phyloP scores from a whole-genome alignment of 768 basidiomycete genomes.

The Epithele typhae region DNA sequence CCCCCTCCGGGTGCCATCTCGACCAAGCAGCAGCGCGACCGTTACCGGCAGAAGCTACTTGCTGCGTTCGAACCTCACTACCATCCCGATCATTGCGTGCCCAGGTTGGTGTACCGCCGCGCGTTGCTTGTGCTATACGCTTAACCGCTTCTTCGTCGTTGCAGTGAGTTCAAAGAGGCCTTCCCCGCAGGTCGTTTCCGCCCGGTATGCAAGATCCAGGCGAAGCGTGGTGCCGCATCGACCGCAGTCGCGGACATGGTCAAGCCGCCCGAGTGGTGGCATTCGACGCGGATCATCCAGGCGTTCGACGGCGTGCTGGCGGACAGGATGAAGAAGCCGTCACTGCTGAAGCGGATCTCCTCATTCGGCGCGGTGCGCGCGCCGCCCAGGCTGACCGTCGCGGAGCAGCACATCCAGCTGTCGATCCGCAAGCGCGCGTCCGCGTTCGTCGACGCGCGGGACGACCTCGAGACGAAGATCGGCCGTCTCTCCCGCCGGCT shows the following conservation, averaged over 20 bases:
- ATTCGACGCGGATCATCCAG: constrained; percentile 84
- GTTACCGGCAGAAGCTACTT: constrained; percentile 68
- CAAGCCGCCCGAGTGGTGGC: constrained; percentile 92
- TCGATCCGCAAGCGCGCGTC: constrained; percentile 93
- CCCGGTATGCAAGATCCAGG: constrained; percentile 86
- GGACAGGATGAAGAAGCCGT: constrained; percentile 88
- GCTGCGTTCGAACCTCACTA: constrained; percentile 82
- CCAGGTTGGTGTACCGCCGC: constrained; percentile 46
- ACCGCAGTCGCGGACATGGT: constrained; percentile 86
- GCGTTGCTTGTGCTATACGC: too few relatives aligned
- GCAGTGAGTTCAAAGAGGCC: constrained; percentile 89
- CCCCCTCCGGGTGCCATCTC: constrained; percentile 76
- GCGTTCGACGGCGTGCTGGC: constrained; percentile 86
- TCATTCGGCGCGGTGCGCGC: constrained; percentile 68
- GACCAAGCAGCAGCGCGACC: constrained; percentile 74
- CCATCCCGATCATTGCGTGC: constrained; percentile 84
- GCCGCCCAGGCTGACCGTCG: constrained; percentile 66
- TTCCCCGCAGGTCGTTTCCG: constrained; percentile 91
- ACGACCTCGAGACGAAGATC: constrained; percentile 92
- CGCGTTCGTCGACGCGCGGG: constrained; percentile 89
- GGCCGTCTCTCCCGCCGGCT: constrained; percentile 79
- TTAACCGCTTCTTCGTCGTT: constrained; percentile 8
- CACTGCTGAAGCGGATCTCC: constrained; percentile 79
- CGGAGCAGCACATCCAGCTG: constrained; percentile 81
- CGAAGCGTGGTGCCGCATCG: constrained; percentile 74